Percentiles rank a stretch among this genome's conserved stretches.
These are phyloP conservation scores for Suhomyces emberorum DNA, from an alignment of 805 yeast species.

Conservation along the genomic window DNA sequence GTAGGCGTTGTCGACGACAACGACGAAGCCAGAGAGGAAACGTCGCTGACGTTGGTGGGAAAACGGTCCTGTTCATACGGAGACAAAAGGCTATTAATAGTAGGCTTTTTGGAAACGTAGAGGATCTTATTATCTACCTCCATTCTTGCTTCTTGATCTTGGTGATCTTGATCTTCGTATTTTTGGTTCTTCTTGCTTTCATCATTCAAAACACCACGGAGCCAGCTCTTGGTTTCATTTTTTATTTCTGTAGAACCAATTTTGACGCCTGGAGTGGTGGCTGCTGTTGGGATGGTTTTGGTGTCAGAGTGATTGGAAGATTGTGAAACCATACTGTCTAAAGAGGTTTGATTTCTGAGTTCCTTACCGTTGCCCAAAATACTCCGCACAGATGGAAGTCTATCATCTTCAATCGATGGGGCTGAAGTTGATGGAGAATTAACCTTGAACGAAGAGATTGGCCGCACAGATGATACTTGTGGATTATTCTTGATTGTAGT, in stretches of 20 bases:
- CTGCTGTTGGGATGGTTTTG: neutral
- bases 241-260: neutral
- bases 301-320: neutral
- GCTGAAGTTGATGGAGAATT: neutral
- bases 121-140: slow-evolving; percentile 2
- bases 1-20: neutral
- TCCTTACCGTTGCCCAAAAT: slow-evolving; percentile 4
- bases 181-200: slow-evolving; percentile 8
- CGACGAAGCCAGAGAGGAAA: slow-evolving; percentile 1
- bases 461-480: neutral
- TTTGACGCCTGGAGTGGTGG: neutral
- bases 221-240: slow-evolving; percentile 20
- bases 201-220: slow-evolving; percentile 27
- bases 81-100: slow-evolving; percentile 29
- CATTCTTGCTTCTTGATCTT: too few relatives aligned
- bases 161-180: neutral
- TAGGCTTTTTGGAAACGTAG: slow-evolving; percentile 22
- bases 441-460: neutral
- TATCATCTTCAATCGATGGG: slow-evolving; percentile 3
- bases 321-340: slow-evolving; percentile 4
- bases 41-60: slow-evolving; percentile 2
- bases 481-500: slow-evolving; percentile 4
- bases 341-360: slow-evolving; percentile 3
- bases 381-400: slow-evolving; percentile 7
- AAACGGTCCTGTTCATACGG: slow-evolving; percentile 15